These are phyloP conservation scores for Pythium phragmiticola DNA, from an alignment of 352 stramenopile genomes.

Conservation along the genomic window DNA sequence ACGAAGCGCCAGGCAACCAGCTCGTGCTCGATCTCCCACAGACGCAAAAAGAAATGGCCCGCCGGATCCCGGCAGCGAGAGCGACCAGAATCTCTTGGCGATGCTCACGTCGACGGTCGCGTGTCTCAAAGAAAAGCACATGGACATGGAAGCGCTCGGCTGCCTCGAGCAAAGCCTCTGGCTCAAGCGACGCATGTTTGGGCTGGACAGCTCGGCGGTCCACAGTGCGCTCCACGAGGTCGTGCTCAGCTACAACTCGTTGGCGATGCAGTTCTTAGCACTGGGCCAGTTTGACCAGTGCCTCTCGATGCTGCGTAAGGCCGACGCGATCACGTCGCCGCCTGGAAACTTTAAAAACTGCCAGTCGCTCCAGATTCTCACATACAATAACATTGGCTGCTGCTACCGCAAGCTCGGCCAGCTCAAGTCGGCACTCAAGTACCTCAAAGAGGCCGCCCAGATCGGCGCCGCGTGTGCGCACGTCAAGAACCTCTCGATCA, in stretches of 20 bases:
- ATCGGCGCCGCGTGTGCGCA: slow-evolving; percentile 51
- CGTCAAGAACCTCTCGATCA: slow-evolving; percentile 80
- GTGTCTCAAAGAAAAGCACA: slow-evolving; percentile 68
- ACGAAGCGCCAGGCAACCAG: background rate
- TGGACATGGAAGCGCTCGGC: slow-evolving; percentile 72
- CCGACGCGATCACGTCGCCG: slow-evolving; percentile 59
- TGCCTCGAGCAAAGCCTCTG: slow-evolving; percentile 75
- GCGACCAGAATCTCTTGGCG: slow-evolving; percentile 58
- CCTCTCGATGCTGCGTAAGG: slow-evolving; percentile 70
- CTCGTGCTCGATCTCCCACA: slow-evolving; percentile 2
- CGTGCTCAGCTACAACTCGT: slow-evolving; percentile 70
- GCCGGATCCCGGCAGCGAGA: slow-evolving; percentile 31
- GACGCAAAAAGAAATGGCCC: no score
- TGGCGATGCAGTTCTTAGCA: slow-evolving; percentile 71
- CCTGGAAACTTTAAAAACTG: slow-evolving; percentile 59
- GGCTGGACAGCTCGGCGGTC: slow-evolving; percentile 54
- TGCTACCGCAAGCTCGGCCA: slow-evolving; percentile 80
- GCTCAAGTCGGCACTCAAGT: slow-evolving; percentile 71
- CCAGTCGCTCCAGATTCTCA: slow-evolving; percentile 76
- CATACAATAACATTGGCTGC: slow-evolving; percentile 82
- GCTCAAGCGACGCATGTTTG: slow-evolving; percentile 79
- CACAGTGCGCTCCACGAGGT: slow-evolving; percentile 57
- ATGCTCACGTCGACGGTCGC: slow-evolving; percentile 71
- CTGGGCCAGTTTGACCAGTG: slow-evolving; percentile 60
- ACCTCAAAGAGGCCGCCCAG: slow-evolving; percentile 65